Conservation (phyloP, 1,284 basidiomycete species). For the Ganoderma meredithae region DNA sequence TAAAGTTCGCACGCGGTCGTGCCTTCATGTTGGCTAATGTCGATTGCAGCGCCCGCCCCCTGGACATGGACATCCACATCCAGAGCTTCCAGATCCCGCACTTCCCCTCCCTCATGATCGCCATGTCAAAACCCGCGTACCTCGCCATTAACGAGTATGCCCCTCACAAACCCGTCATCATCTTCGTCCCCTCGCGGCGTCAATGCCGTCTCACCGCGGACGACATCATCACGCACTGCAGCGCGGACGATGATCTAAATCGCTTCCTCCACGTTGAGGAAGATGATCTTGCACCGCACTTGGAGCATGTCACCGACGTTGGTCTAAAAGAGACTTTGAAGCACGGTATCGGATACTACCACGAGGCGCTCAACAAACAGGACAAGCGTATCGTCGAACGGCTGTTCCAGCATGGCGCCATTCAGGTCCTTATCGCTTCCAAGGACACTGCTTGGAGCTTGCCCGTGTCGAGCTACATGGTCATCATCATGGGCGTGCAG, state of each 20-base stretch:
- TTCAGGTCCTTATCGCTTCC: slow-evolving; percentile 93
- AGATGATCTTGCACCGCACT: slow-evolving; percentile 85
- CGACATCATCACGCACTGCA: slow-evolving; percentile 90
- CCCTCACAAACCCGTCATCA: slow-evolving; percentile 85
- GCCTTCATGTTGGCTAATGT: slow-evolving; percentile 13
- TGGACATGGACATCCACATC: slow-evolving; percentile 97
- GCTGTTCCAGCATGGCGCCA: slow-evolving; percentile 94
- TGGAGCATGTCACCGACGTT: slow-evolving; percentile 85
- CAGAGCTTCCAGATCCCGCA: slow-evolving; percentile 97
- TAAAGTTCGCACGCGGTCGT: slow-evolving; percentile 3
- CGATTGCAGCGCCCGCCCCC: slow-evolving; percentile 78
- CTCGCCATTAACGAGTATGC: slow-evolving; percentile 93
- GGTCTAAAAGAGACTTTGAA: slow-evolving; percentile 85
- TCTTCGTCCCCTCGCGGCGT: slow-evolving; percentile 93
- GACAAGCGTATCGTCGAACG: slow-evolving; percentile 95
- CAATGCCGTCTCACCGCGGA: slow-evolving; percentile 95
- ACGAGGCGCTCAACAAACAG: slow-evolving; percentile 91
- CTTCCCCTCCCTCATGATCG: slow-evolving; percentile 98
- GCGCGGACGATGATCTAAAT: slow-evolving; percentile 86
- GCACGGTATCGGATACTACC: slow-evolving; percentile 95
- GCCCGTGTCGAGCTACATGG: slow-evolving; percentile 94
- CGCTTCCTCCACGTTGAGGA: slow-evolving; percentile 93
- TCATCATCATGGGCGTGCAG: slow-evolving; percentile 98
- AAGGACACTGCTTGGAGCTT: slow-evolving; percentile 98
- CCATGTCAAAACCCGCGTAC: slow-evolving; percentile 99